Evolutionary conservation across 1,284 basidiomycete genomes (phyloP).

Genomic region (Flammula alnicola): DNA sequence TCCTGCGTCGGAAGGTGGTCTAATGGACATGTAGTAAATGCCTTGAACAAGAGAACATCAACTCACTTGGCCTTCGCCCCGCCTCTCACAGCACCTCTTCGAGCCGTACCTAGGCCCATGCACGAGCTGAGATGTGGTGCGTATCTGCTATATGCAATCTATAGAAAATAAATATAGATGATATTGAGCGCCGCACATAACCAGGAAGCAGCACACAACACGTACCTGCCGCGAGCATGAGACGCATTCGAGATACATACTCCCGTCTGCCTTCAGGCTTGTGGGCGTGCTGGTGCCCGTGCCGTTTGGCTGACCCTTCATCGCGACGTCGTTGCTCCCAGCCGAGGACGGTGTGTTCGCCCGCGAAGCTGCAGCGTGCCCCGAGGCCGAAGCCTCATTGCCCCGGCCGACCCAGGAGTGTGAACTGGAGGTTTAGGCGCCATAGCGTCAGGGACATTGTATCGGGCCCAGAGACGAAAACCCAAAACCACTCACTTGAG

Average conservation of each 20-base stretch:
- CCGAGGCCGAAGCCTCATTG: constrained; percentile 22
- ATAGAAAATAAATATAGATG: constrained; percentile 4
- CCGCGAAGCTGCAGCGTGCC: constrained; percentile 34
- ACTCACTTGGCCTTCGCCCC: constrained; percentile 75
- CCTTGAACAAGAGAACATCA: too few relatives aligned
- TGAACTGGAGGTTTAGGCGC: constrained; percentile 34
- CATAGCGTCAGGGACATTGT: too few relatives aligned
- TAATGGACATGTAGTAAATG: constrained; percentile 27
- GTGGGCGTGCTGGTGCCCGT: constrained; percentile 67
- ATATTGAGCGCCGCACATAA: constrained; percentile 2
- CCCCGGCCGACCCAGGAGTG: constrained; percentile 36
- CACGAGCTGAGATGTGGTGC: constrained; percentile 87
- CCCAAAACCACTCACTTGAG: constrained; percentile 17
- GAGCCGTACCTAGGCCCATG: constrained; percentile 75
- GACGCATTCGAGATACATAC: constrained; percentile 79
- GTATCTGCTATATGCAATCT: constrained; percentile 91
- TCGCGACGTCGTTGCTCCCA: constrained; percentile 35
- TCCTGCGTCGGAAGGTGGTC: constrained; percentile 61
- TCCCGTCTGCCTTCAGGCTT: constrained; percentile 65
- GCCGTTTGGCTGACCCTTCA: constrained; percentile 34
- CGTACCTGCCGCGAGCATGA: constrained; percentile 79
- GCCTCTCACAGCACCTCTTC: constrained; percentile 69
- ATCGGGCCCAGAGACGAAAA: too few relatives aligned
- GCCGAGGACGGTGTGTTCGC: constrained; percentile 41
- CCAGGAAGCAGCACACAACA: constrained; percentile 11